Percentiles rank a stretch among this genome's conserved stretches.
Evolutionary conservation across 495 filamentous ascomycete species (phyloP).

Genomic region (Aspergillus nidulans): DNA sequence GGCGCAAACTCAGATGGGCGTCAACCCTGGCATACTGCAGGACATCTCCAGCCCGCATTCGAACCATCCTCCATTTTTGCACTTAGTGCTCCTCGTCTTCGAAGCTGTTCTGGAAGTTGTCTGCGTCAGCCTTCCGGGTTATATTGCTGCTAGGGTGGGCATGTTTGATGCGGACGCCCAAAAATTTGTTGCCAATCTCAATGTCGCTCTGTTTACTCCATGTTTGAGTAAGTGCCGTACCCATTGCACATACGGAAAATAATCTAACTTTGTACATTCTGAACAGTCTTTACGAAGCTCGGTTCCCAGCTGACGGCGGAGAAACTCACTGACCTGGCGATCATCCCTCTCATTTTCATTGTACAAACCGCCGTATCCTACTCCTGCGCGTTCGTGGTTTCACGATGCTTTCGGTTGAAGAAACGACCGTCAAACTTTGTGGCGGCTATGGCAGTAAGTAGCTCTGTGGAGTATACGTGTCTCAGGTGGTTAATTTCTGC

Average conservation of each 20-base stretch:
- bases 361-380: slow-evolving; percentile 84
- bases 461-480: not conserved
- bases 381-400: slow-evolving; percentile 61
- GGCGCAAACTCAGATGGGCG: slow-evolving; percentile 31
- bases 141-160: slow-evolving; percentile 81
- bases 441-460: slow-evolving; percentile 82
- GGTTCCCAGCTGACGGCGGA: slow-evolving; percentile 91
- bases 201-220: slow-evolving; percentile 90
- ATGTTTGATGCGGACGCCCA: slow-evolving; percentile 93
- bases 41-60: slow-evolving; percentile 29
- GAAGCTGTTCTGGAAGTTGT: slow-evolving; percentile 95
- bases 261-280: not conserved
- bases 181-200: slow-evolving; percentile 93
- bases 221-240: slow-evolving; percentile 70
- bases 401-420: slow-evolving; percentile 71
- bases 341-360: slow-evolving; percentile 91
- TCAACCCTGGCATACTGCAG: slow-evolving; percentile 27
- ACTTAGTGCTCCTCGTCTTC: slow-evolving; percentile 83
- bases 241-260: not conserved
- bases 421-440: slow-evolving; percentile 89
- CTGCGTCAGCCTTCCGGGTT: slow-evolving; percentile 93
- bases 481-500: slow-evolving; percentile 10
- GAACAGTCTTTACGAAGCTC: slow-evolving; percentile 91
- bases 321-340: slow-evolving; percentile 81
- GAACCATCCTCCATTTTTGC: slow-evolving; percentile 62